Base-by-base conservation (phyloP, 2,329 filamentous ascomycete genomes). In the Fusarium scirpi region DNA sequence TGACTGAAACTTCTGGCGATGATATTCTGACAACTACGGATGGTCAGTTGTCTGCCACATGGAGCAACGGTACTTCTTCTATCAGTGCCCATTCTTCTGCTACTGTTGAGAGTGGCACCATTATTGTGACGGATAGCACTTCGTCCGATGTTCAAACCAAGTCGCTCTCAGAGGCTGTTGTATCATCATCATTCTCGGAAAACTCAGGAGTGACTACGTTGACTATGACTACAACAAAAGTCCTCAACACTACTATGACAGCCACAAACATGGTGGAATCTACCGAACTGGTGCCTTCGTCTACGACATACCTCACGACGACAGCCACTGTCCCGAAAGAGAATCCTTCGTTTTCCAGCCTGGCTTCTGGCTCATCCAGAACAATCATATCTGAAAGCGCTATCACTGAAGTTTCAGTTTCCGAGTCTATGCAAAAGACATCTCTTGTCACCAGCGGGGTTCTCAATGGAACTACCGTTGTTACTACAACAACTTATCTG, bases 211-310 rank as follows among this genome's bases (percentile, higher is more conserved):
- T 25, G n/a, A 27, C 45, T 12, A 15, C 40, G 13, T 49, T 48
- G 12, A 57, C 43, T 27, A 72, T 47, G 12, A 71, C 64, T 15
- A 72, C 57, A 20, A 72, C 69, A 20, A 34, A 57, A 32, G n/a
- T 59, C 12, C 20, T 72, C 13, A 72, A 58, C 52, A 29, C 62
- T 22, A 72, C 69, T 18, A 49, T 67, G 25, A 70, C 65, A 29
- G 27, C 62, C n/a, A 53, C 65, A 10, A 40, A 29, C 7, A 8
- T 20, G 6, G 13, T 13, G n/a, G 34, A 32, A 11, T 30, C 41
- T 25, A 53, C 53, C 9, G 30, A 15, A 8, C 18, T 32, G 12
- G 29, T 32, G 16, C 41, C 20, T 3, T 24, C 38, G 7, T 52
- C 57, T 11, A 52, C 41, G 10, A 24, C 32, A 27, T 45, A 67